Percentiles rank a stretch among this genome's conserved stretches.
phyloP scores from a whole-genome alignment of 1,139 yeast genomes.

The Torulaspora pretoriensis region DNA sequence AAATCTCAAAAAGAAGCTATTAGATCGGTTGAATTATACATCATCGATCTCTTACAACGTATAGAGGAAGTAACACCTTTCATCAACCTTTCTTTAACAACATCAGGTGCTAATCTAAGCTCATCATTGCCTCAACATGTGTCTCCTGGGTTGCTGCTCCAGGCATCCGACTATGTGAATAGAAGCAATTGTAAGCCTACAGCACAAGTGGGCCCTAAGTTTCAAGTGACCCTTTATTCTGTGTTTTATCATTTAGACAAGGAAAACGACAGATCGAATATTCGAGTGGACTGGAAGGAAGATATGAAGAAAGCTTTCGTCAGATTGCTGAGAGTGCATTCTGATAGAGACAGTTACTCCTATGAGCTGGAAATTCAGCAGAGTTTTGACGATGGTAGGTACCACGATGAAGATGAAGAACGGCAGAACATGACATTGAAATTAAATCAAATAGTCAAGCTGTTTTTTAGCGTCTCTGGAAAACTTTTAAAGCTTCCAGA shows the following conservation, averaged over 20 bases:
- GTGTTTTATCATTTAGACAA: slow-evolving; percentile 51
- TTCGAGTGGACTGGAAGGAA: slow-evolving; percentile 69
- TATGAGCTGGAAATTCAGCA: slow-evolving; percentile 53
- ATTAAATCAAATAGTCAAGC: slow-evolving; percentile 45
- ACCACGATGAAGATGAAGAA: slow-evolving; percentile 48
- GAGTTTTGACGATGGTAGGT: slow-evolving; percentile 67
- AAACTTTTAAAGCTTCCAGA: slow-evolving; percentile 61
- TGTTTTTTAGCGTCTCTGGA: slow-evolving; percentile 75
- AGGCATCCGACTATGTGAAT: slow-evolving; percentile 52
- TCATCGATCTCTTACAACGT: slow-evolving; percentile 46
- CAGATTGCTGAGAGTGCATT: slow-evolving; percentile 38
- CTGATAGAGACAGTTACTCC: slow-evolving; percentile 29
- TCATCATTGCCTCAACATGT: slow-evolving; percentile 50
- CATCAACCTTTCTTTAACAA: slow-evolving; percentile 60
- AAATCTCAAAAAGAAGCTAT: slow-evolving; percentile 43
- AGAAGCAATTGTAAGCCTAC: slow-evolving; percentile 39
- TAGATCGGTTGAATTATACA: slow-evolving; percentile 47
- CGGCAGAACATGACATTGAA: slow-evolving; percentile 40
- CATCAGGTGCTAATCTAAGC: slow-evolving; percentile 64
- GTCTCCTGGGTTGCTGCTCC: slow-evolving; percentile 64
- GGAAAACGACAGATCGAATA: slow-evolving; percentile 16
- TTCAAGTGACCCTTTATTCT: slow-evolving; percentile 57
- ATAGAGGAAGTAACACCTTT: slow-evolving; percentile 72
- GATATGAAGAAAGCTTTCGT: slow-evolving; percentile 58
- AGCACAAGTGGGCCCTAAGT: slow-evolving; percentile 55